Conservation (phyloP, 2,329 filamentous ascomycete species). For the Neonectria faginata region DNA sequence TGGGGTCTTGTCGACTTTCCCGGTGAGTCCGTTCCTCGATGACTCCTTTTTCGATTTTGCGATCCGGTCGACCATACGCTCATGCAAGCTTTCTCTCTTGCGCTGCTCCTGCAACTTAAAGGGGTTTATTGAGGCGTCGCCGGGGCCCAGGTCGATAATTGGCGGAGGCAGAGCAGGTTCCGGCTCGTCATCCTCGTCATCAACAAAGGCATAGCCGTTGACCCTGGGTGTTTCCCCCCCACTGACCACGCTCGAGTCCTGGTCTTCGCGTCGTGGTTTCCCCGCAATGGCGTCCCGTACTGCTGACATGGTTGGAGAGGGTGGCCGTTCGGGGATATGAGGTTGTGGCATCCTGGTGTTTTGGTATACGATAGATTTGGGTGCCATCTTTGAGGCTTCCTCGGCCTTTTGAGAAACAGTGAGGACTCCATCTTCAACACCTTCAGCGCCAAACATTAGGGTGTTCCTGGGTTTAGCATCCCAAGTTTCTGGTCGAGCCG, state of each 20-base stretch:
- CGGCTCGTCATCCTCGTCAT: constrained; percentile 73
- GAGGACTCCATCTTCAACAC: constrained; percentile 67
- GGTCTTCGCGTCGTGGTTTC: constrained; percentile 70
- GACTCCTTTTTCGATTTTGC: constrained; percentile 76
- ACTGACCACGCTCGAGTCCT: constrained; percentile 65
- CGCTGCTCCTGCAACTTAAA: constrained; percentile 83
- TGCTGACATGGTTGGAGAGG: constrained; percentile 86
- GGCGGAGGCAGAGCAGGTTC: constrained; percentile 45
- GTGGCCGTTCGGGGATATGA: constrained; percentile 60
- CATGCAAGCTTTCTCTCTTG: constrained; percentile 82
- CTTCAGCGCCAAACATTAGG: constrained; percentile 86
- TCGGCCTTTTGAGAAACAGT: constrained; percentile 78
- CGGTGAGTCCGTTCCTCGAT: constrained; percentile 69
- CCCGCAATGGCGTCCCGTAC: constrained; percentile 87
- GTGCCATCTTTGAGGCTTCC: constrained; percentile 76
- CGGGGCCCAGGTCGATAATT: constrained; percentile 68
- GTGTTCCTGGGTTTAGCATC: constrained; percentile 79
- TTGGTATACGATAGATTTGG: constrained; percentile 81
- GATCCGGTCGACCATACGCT: constrained; percentile 87
- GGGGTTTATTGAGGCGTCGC: constrained; percentile 77
- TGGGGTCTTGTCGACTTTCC: constrained; percentile 68
- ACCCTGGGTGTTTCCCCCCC: constrained; percentile 85
- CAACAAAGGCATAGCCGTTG: constrained; percentile 94
- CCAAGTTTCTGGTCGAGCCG: constrained; percentile 83
- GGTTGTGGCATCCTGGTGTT: constrained; percentile 82